Percentiles rank a stretch among this genome's conserved stretches.
Conservation (phyloP, 257 asterid genomes). For the Gynochthodes officinalis region DNA sequence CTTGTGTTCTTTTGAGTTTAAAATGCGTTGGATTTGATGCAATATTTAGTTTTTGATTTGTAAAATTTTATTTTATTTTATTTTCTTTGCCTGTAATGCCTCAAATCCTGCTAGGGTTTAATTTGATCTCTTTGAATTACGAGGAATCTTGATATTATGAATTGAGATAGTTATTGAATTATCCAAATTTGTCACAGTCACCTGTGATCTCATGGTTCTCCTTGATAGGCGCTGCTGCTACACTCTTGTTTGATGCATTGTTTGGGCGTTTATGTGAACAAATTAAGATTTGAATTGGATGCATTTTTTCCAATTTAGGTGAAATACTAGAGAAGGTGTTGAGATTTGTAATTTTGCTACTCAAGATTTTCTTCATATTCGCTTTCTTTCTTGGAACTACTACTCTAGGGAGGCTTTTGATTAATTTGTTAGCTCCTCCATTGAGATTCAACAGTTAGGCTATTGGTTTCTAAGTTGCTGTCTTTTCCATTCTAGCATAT, state of each 20-base stretch:
- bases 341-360: neutral
- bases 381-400: neutral
- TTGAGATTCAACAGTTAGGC: neutral
- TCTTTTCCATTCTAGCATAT: neutral
- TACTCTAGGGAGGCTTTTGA: too few species aligned
- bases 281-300: neutral
- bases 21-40: neutral
- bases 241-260: neutral
- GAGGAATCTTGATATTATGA: too few species aligned
- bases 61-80: slow-evolving; percentile 1
- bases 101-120: neutral
- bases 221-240: neutral
- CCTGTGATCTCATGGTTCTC: neutral
- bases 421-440: neutral
- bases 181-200: neutral
- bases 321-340: neutral
- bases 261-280: neutral
- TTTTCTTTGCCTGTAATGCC: too few species aligned
- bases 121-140: slow-evolving; percentile 1
- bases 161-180: neutral
- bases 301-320: neutral
- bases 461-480: neutral
- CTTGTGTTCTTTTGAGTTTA: neutral
- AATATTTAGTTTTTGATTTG: neutral
- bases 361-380: neutral